Evolutionary conservation across 139 green algal species (phyloP), one percentile per base, ranked within the genome.

Genomic region (Chlamydomonas sp.): DNA sequence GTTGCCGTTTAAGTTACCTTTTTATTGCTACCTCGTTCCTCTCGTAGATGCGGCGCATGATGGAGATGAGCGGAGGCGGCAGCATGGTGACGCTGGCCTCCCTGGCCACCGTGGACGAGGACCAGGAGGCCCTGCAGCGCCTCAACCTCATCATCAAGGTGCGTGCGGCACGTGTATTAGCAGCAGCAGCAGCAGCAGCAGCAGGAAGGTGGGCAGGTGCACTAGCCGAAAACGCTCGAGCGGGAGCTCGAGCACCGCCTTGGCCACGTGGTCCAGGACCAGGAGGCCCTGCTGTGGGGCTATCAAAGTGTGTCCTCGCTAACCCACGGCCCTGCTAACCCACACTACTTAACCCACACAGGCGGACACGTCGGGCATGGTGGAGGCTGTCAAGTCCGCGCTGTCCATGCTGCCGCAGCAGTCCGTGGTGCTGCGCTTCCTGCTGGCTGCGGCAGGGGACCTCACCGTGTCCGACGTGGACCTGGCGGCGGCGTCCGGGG

Each of bases 111-210:
- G 91, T 97, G 59, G 96, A 98, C 63, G 95, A 96, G 66, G 96
- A 96, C 75, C 90, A 93, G 78, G 86, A 95, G 86, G 89, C 79
- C 8, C 80, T 96, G 84, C 94, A 97, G 93, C 87, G 93, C 63
- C 90, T 99, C 84, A 99, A 99, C 93, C 77, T 99, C 69, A 96
- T 99, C 75, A 95, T 99, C 10, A 99, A 98, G 94, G 73, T 90
- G 60, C 1, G 76, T 69, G 9, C n/a, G 14, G 58, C n/a, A 31
- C 3, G 59, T 58, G 75, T 63, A 2, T 20, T n/a, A n/a, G n/a
- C n/a, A n/a, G n/a, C n/a, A n/a, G n/a, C n/a, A n/a, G n/a, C n/a
- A n/a, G n/a, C n/a, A n/a, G n/a, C n/a, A n/a, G n/a, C n/a, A n/a
- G n/a, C n/a, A n/a, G n/a, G n/a, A n/a, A n/a, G n/a, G n/a, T n/a